Conservation (phyloP, 2,329 filamentous ascomycete genomes). For the Lasiodiplodia hormozganensis region DNA sequence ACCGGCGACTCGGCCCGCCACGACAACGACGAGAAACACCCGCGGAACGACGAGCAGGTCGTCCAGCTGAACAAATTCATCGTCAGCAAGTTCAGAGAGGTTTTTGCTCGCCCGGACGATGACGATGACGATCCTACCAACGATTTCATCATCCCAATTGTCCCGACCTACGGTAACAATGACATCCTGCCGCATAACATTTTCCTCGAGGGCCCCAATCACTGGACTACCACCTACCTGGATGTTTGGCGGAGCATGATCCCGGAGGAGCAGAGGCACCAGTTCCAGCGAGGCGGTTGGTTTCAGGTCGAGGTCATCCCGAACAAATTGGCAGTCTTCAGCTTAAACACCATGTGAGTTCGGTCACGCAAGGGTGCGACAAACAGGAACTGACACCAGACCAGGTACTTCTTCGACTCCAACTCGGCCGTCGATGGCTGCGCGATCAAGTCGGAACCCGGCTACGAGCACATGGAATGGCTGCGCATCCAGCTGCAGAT, state of each 20-base stretch:
- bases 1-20: slow-evolving; percentile 90
- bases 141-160: slow-evolving; percentile 75
- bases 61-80: slow-evolving; percentile 77
- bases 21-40: slow-evolving; percentile 82
- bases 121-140: slow-evolving; percentile 57
- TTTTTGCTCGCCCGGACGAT: slow-evolving; percentile 67
- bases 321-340: slow-evolving; percentile 83
- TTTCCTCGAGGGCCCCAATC: slow-evolving; percentile 82
- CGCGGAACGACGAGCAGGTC: slow-evolving; percentile 79
- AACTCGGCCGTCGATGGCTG: slow-evolving; percentile 96
- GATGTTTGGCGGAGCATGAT: slow-evolving; percentile 87
- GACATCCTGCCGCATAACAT: slow-evolving; percentile 98
- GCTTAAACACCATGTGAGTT: slow-evolving; percentile 80
- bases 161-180: slow-evolving; percentile 95
- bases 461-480: slow-evolving; percentile 97
- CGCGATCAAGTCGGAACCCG: slow-evolving; percentile 77
- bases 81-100: slow-evolving; percentile 75
- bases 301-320: slow-evolving; percentile 94
- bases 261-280: slow-evolving; percentile 88
- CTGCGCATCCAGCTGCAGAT: slow-evolving; percentile 85
- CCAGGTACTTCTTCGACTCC: slow-evolving; percentile 83
- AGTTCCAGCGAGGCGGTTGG: slow-evolving; percentile 92
- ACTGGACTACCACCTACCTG: slow-evolving; percentile 79
- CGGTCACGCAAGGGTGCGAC: not conserved
- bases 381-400: not conserved